Evolutionary conservation across 768 basidiomycete species (phyloP).

Genomic region (Cystofilobasidium bisporidii): DNA sequence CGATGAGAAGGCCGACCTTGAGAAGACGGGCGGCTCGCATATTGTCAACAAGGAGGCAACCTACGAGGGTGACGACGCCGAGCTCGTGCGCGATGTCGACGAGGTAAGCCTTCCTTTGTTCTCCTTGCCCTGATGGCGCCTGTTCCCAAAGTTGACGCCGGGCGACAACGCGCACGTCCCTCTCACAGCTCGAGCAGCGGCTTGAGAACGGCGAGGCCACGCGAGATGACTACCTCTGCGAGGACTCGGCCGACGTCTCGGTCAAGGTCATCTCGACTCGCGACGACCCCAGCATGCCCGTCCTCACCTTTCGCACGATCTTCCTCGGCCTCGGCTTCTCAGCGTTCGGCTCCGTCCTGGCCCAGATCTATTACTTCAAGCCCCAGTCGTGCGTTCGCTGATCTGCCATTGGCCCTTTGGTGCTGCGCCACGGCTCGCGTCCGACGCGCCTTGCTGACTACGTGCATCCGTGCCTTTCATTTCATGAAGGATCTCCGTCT

Average conservation of each 20-base stretch:
- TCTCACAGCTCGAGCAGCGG: background rate
- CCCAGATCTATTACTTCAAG: slow-evolving; percentile 37
- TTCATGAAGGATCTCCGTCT: slow-evolving; percentile 25
- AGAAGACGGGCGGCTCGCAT: slow-evolving; percentile 49
- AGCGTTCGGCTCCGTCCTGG: slow-evolving; percentile 35
- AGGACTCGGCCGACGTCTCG: background rate
- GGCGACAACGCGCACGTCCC: too few relatives aligned
- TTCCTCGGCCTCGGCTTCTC: slow-evolving; percentile 36
- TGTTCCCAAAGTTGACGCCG: too few relatives aligned
- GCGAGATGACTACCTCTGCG: background rate
- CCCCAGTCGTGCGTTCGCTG: slow-evolving; percentile 30
- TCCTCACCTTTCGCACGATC: slow-evolving; percentile 36
- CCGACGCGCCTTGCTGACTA: background rate
- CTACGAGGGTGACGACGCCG: background rate
- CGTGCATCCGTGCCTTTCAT: slow-evolving; percentile 9
- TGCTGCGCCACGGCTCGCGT: too few relatives aligned
- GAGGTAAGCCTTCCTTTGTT: background rate
- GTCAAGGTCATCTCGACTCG: slow-evolving; percentile 34
- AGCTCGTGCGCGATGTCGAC: background rate
- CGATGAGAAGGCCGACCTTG: slow-evolving; percentile 58
- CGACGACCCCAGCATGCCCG: slow-evolving; percentile 32
- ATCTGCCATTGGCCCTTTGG: too few relatives aligned
- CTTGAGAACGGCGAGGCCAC: slow-evolving; percentile 10
- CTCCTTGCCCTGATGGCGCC: too few relatives aligned
- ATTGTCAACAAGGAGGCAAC: background rate